Base-by-base conservation (phyloP, 1,284 basidiomycete species). In the Trichosporon asahii region DNA sequence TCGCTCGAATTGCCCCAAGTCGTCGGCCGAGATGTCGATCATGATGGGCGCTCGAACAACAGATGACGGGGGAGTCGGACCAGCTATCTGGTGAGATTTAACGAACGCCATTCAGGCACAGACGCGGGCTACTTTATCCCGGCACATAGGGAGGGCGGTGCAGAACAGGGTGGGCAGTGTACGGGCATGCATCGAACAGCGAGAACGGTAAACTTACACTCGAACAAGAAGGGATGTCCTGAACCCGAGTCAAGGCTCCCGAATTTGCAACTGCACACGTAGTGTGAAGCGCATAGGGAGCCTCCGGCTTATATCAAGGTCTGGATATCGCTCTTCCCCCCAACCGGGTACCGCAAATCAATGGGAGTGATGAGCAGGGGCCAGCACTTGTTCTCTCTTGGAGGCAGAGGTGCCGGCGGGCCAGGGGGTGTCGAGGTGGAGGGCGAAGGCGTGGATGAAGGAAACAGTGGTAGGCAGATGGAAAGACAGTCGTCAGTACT, bases 161-260 rank as follows among this genome's bases (percentile, higher is more conserved):
- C 40, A 44, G 40, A 44, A n/a, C 3, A 44, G 40, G 18, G 8
- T n/a, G 40, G 40, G 40, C 40, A n/a, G 40, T 44, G 40, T n/a
- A 44, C 40, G 40, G 40, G 18, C 18, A 44, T 44, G 40, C 40
- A 44, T 44, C 40, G 18, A 44, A 44, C 40, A 44, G 3, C 40
- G 40, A n/a, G 11, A 44, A 44, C 5, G n/a, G 12, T 18, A 6
- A 44, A 44, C 40, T 44, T 44, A 44, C 37, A 33, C 37, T 14
- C 37, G 37, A n/a, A n/a, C 37, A 33, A 40, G 40, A 44, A n/a
- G n/a, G 18, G 18, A 75, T 78, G 76, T 78, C 66, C 76, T 73
- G 73, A 70, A 75, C 77, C 77, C 77, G 77, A 78, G 77, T 78
- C 77, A 78, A 78, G 75, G 72, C 72, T 67, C 63, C 65, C 74